These are phyloP conservation scores for Aspergillus mulundensis DNA, from an alignment of 495 filamentous ascomycete genomes.

Conservation along the genomic window DNA sequence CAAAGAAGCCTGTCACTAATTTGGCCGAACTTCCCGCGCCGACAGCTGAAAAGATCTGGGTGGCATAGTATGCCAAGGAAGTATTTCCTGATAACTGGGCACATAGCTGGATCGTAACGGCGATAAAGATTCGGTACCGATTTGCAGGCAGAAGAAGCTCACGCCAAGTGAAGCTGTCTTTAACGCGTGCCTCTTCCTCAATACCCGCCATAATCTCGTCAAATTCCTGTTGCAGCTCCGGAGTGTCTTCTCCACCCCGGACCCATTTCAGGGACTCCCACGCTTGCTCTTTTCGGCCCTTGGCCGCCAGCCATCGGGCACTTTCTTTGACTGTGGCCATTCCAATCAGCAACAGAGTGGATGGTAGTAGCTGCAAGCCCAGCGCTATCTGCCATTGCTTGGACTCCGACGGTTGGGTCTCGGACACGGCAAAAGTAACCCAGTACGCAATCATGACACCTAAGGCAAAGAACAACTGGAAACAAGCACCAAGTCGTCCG, in stretches of 20 bases:
- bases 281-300: conserved; percentile 40
- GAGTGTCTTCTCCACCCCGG: conserved; percentile 37
- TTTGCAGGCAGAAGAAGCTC: conserved; percentile 42
- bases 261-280: conserved; percentile 43
- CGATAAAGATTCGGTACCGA: conserved; percentile 21
- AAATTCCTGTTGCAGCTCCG: conserved; percentile 41
- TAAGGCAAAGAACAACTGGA: conserved; percentile 46
- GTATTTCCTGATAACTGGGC: conserved; percentile 48
- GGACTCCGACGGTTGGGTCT: conserved; percentile 26
- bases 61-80: conserved; percentile 46
- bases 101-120: conserved; percentile 35
- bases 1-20: conserved; percentile 48
- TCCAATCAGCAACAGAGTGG: conserved; percentile 39
- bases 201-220: conserved; percentile 42
- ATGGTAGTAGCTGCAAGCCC: conserved; percentile 45
- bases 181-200: conserved; percentile 40
- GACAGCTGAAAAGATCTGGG: conserved; percentile 45
- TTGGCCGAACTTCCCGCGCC: conserved; percentile 38
- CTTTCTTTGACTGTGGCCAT: conserved; percentile 46
- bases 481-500: conserved; percentile 47
- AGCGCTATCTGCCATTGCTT: conserved; percentile 52
- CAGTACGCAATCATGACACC: conserved; percentile 50
- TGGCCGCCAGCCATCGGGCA: conserved; percentile 47
- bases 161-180: conserved; percentile 37
- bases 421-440: conserved; percentile 44